A percentile compares a stretch with the other conserved stretches of the same genome.
These are phyloP conservation scores for Petrea volubilis DNA, from an alignment of 257 asterid genomes.

Conservation along the genomic window DNA sequence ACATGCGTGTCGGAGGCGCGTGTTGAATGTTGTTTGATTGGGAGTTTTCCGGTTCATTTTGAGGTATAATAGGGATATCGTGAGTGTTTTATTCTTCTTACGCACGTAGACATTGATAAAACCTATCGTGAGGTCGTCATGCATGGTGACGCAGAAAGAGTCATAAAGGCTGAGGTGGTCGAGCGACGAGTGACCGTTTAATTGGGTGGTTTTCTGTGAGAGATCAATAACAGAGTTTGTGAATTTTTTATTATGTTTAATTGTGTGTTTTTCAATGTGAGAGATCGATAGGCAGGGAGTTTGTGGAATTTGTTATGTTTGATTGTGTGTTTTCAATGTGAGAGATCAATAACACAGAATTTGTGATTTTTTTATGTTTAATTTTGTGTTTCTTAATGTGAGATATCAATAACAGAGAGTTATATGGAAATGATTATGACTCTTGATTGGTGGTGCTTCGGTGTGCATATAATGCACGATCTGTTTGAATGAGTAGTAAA, in stretches of 20 bases:
- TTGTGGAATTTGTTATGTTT: too few species aligned
- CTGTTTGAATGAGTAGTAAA: background rate
- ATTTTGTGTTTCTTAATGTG: too few species aligned
- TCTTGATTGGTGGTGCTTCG: background rate
- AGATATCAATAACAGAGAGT: background rate
- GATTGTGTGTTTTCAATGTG: background rate
- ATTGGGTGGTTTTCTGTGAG: background rate
- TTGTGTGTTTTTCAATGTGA: too few species aligned
- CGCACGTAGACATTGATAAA: background rate
- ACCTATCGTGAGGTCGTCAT: background rate
- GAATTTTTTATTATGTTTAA: background rate
- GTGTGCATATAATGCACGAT: background rate
- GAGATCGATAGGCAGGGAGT: background rate
- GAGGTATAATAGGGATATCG: background rate
- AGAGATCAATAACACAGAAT: background rate
- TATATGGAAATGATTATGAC: too few species aligned
- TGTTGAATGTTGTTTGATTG: background rate
- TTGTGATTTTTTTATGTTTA: background rate
- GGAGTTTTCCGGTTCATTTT: background rate
- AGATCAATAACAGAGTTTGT: background rate
- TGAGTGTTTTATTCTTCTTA: background rate
- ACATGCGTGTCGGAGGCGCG: conserved; percentile 5
- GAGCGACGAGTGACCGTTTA: background rate
- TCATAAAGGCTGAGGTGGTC: background rate
- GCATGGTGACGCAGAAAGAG: background rate